A percentile compares a stretch with the other conserved stretches of the same genome.
Conservation (phyloP, 208 protist genomes). For the Trypanosoma brucei region DNA sequence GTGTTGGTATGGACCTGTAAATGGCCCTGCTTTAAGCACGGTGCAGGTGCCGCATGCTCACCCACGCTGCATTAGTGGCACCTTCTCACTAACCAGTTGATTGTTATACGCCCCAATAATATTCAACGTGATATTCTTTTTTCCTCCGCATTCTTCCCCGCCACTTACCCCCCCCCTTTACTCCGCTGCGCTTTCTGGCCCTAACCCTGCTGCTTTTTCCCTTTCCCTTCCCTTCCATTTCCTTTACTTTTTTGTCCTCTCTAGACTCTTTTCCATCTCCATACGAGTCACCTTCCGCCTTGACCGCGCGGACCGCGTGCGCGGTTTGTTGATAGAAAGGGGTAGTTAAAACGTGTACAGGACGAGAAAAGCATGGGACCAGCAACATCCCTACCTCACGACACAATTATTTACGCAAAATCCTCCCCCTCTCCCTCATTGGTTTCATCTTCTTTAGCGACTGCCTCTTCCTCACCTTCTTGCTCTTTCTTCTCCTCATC, state of each 20-base stretch:
- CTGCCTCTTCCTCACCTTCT: conserved; percentile 9
- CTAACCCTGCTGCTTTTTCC: not conserved
- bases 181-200: not conserved
- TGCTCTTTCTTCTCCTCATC: conserved; percentile 34
- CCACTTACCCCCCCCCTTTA: not conserved
- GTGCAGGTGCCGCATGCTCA: too few species aligned
- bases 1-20: not conserved
- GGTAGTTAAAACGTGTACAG: too few species aligned
- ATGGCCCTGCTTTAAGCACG: too few species aligned
- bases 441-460: conserved; percentile 12
- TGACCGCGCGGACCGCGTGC: too few species aligned
- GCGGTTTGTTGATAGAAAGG: too few species aligned
- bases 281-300: too few species aligned
- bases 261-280: too few species aligned
- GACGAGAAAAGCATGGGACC: not conserved
- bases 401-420: not conserved
- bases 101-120: too few species aligned
- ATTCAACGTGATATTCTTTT: not conserved
- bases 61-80: too few species aligned
- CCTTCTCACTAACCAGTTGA: too few species aligned
- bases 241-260: too few species aligned
- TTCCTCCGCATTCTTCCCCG: conserved; percentile 1
- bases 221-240: not conserved
- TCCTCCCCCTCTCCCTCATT: conserved; percentile 1
- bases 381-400: conserved; percentile 1